Evolutionary conservation across 2,329 filamentous ascomycete genomes (phyloP), one percentile per base, ranked within the genome.

Genomic region (Fusarium zealandicum): DNA sequence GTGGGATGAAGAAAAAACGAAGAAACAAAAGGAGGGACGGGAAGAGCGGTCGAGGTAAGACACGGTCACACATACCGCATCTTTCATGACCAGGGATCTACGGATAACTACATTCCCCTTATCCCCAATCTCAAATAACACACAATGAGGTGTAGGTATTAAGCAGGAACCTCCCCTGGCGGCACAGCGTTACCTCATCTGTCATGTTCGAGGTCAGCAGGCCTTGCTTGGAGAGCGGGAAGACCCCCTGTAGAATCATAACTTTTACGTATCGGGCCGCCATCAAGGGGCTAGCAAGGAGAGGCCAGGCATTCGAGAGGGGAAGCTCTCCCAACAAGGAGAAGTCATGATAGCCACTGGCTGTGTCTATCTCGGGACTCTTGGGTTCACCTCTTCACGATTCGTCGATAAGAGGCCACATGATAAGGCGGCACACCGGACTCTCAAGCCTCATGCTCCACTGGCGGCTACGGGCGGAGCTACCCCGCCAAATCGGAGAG

Each of bases 401-500:
- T 63, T 63, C 59, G 59, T 47, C 47, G 61, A 64, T 64, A 64
- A 62, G 61, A 63, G 61, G 42, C 61, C 61, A 64, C 61, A 64
- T 64, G 61, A 64, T 64, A 64, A 64, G 57, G 13, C 59, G 39
- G 61, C 59, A 60, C 38, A 35, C 52, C 37, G 28, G 42, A 48
- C 44, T 55, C 51, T 48, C 59, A 59, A 63, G 59, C 59, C 59
- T 61, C 59, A 12, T 25, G 22, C 62, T 40, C 64, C 64, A 67
- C 59, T 33, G 22, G 16, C 37, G 22, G 16, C 58, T 45, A 39
- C 36, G 41, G 57, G 48, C 38, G 42, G 35, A 67, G 63, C 63
- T 67, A 67, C 65, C 65, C 65, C 65, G 63, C 65, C 63, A 66
- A 64, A 67, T 65, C 45, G 38, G 53, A 58, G 33, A 30, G 28